Conservation (phyloP, 2,329 filamentous ascomycete species). For the Acrodontium crateriforme region DNA sequence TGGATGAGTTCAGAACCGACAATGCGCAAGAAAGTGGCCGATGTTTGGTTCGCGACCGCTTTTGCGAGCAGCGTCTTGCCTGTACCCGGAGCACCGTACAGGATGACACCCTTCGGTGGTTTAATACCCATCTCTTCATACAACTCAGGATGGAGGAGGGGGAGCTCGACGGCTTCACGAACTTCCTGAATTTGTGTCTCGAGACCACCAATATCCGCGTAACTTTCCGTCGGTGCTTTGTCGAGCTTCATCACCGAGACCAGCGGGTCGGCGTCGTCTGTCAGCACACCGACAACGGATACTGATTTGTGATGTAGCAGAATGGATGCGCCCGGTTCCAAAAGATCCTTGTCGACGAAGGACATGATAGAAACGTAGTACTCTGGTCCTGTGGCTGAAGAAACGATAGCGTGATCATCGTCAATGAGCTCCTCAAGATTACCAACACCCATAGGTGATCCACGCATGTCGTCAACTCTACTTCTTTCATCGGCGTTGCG, state of each 20-base stretch:
- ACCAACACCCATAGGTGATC: constrained; percentile 95
- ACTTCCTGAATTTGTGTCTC: constrained; percentile 96
- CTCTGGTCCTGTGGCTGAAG: constrained; percentile 89
- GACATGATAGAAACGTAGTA: constrained; percentile 99
- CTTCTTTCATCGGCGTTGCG: constrained; percentile 88
- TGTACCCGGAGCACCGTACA: constrained; percentile 92
- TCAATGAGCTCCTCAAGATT: constrained; percentile 98
- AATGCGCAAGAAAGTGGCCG: constrained; percentile 92
- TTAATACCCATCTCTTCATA: constrained; percentile 99
- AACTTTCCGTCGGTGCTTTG: constrained; percentile 95
- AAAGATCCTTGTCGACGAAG: constrained; percentile 95
- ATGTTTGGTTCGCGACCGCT: constrained; percentile 97
- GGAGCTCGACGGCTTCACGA: constrained; percentile 88
- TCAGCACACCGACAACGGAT: constrained; percentile 92
- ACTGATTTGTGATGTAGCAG: constrained; percentile 95
- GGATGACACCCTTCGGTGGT: constrained; percentile 96
- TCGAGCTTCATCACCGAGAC: constrained; percentile 99
- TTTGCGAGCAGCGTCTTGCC: constrained; percentile 94
- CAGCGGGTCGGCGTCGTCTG: constrained; percentile 86
- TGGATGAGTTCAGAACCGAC: constrained; percentile 96
- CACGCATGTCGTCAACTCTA: constrained; percentile 94
- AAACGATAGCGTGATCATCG: constrained; percentile 97
- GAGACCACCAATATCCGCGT: constrained; percentile 93
- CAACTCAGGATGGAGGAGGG: constrained; percentile 84
- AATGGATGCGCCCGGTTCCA: constrained; percentile 92